These are phyloP conservation scores for Metschnikowia matae DNA, from an alignment of 805 yeast species.

Conservation along the genomic window DNA sequence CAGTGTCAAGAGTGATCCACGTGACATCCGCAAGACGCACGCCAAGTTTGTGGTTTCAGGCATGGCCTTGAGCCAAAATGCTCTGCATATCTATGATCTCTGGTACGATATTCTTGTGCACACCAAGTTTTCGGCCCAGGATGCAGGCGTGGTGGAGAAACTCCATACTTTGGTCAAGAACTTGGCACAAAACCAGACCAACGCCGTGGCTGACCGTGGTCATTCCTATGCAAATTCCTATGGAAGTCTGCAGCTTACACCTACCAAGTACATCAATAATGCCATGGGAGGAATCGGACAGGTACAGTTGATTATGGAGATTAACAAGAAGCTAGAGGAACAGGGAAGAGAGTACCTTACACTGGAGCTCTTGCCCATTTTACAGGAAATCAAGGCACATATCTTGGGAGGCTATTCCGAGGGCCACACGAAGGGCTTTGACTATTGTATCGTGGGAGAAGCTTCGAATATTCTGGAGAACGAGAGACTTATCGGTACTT, in stretches of 20 bases:
- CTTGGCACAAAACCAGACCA: conserved; percentile 70
- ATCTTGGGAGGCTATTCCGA: conserved; percentile 33
- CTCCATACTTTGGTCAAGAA: conserved; percentile 69
- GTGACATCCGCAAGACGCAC: conserved; percentile 42
- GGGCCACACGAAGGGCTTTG: conserved; percentile 27
- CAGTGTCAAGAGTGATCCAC: conserved; percentile 53
- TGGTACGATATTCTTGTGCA: conserved; percentile 65
- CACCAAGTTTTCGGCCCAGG: conserved; percentile 58
- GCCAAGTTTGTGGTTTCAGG: conserved; percentile 61
- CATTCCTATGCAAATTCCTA: conserved; percentile 74
- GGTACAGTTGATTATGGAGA: conserved; percentile 59
- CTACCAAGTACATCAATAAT: conserved; percentile 59
- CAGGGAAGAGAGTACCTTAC: conserved; percentile 32
- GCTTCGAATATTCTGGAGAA: conserved; percentile 33
- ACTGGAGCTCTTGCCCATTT: conserved; percentile 58
- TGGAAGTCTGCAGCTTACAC: conserved; percentile 61
- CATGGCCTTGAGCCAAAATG: conserved; percentile 63
- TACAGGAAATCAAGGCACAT: conserved; percentile 47
- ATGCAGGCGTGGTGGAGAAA: conserved; percentile 49
- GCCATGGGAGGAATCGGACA: conserved; percentile 72
- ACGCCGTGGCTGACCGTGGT: conserved; percentile 81
- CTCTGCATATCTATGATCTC: conserved; percentile 55
- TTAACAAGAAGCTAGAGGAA: conserved; percentile 47
- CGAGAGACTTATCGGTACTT: conserved; percentile 32
- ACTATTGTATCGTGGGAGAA: conserved; percentile 58